Percentiles rank a stretch among this genome's conserved stretches.
phyloP scores from a whole-genome alignment of 352 stramenopile genomes.

The Phytophthora citrophthora region DNA sequence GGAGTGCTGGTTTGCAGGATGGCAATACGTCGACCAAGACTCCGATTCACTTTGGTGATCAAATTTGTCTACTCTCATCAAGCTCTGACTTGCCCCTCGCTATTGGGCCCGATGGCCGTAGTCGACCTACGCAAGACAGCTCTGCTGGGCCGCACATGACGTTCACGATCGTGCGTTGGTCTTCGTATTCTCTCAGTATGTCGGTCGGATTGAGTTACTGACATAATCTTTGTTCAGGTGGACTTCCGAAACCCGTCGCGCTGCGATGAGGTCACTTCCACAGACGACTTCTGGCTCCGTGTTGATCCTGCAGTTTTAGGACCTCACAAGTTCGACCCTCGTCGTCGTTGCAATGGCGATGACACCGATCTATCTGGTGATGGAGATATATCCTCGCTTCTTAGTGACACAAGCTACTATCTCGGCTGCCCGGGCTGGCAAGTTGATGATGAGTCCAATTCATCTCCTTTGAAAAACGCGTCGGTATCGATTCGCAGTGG shows the following conservation, averaged over 20 bases:
- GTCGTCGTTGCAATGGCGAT: not conserved
- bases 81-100: conserved; percentile 53
- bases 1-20: conserved; percentile 37
- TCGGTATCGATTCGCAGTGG: conserved; percentile 1
- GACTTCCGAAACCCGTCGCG: conserved; percentile 66
- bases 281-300: conserved; percentile 66
- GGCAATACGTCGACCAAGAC: conserved; percentile 56
- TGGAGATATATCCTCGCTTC: conserved; percentile 45
- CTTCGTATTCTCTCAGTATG: not conserved
- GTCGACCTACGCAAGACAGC: conserved; percentile 17
- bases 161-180: conserved; percentile 58
- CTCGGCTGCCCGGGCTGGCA: conserved; percentile 58
- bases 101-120: conserved; percentile 53
- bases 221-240: conserved; percentile 20
- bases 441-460: conserved; percentile 31
- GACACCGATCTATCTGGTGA: conserved; percentile 18
- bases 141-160: conserved; percentile 58
- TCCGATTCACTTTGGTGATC: conserved; percentile 66
- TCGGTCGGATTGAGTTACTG: not conserved
- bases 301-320: conserved; percentile 37
- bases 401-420: conserved; percentile 65
- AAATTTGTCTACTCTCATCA: conserved; percentile 63
- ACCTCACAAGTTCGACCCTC: conserved; percentile 15
- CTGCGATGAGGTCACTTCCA: conserved; percentile 41
- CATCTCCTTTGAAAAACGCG: not conserved